Conservation (phyloP, 495 filamentous ascomycete genomes). For the Xylaria bambusicola region DNA sequence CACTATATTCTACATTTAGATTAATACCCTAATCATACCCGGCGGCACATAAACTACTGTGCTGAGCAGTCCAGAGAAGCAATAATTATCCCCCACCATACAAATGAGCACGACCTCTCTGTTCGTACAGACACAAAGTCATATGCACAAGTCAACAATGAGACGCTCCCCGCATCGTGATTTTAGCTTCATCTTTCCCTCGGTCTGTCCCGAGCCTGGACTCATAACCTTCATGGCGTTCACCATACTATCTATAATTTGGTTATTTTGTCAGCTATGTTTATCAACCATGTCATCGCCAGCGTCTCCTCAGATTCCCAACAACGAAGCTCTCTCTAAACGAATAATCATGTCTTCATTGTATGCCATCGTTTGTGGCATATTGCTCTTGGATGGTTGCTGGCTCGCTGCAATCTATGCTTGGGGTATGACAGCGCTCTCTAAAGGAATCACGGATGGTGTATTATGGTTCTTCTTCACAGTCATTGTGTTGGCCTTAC, state of each 20-base stretch:
- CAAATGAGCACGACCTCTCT: too few relatives aligned
- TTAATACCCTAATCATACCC: too few relatives aligned
- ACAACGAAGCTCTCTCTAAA: background rate
- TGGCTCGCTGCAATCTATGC: background rate
- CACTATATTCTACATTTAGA: too few relatives aligned
- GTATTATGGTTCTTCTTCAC: background rate
- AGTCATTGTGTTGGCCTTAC: background rate
- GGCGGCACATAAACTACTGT: too few relatives aligned
- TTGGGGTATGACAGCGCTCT: background rate
- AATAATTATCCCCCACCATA: too few relatives aligned
- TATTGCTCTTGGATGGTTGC: conserved; percentile 2
- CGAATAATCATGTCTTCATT: background rate
- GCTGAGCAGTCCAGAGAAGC: too few relatives aligned
- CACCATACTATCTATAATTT: background rate
- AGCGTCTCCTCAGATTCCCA: background rate
- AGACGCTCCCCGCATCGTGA: too few relatives aligned
- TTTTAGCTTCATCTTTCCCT: background rate
- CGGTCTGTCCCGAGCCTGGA: background rate
- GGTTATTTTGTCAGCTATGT: background rate
- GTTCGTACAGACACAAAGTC: too few relatives aligned
- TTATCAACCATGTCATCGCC: background rate
- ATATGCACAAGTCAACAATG: too few relatives aligned
- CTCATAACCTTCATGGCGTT: background rate
- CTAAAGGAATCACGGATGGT: background rate
- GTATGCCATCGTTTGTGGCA: background rate